These are phyloP conservation scores for Carex scoparia DNA, from an alignment of 176 grass and related monocot genomes.

Conservation along the genomic window DNA sequence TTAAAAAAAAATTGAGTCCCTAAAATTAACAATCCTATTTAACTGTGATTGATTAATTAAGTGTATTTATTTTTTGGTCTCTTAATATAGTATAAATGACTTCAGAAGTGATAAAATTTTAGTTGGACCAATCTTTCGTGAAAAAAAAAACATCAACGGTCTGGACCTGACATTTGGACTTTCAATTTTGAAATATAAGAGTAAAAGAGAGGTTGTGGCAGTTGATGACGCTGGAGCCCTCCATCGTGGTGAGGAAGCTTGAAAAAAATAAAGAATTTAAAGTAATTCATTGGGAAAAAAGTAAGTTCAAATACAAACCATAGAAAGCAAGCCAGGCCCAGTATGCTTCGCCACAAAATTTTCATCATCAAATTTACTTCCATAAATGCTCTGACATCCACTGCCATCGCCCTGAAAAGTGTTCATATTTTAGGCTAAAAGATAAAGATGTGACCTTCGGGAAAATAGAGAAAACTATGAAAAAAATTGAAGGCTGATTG, in stretches of 20 bases:
- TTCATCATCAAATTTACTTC: slow-evolving; percentile 97
- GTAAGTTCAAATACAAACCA: slow-evolving; percentile 42
- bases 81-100: neutral
- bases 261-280: neutral
- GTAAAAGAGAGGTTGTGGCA: neutral
- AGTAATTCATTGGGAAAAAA: neutral
- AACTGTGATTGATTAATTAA: neutral
- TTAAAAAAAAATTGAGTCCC: neutral
- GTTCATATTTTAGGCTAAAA: neutral
- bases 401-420: slow-evolving; percentile 73
- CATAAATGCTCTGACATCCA: slow-evolving; percentile 79
- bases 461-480: neutral
- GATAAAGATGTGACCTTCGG: neutral
- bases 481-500: neutral
- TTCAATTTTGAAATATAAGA: neutral
- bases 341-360: slow-evolving; percentile 98
- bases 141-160: neutral
- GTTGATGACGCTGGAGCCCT: neutral
- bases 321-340: slow-evolving; percentile 78
- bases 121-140: neutral
- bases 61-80: neutral
- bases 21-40: neutral
- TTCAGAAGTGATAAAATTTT: neutral
- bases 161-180: neutral
- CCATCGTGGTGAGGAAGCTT: neutral